Evolutionary conservation across 352 stramenopile species (phyloP).

Genomic region (Pythium graminicola): DNA sequence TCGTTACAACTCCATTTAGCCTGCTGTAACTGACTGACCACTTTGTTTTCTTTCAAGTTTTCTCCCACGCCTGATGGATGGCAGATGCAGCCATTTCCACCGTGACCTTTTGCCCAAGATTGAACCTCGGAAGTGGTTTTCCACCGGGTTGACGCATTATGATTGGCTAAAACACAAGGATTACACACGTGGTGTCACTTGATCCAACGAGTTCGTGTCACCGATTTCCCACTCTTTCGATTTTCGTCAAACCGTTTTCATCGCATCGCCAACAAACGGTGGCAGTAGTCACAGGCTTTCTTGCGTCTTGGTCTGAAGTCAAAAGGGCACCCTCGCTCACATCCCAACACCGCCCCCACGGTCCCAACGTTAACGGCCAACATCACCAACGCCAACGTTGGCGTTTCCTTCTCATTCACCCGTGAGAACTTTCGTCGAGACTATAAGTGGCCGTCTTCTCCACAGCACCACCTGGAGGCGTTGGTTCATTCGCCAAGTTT

Average conservation of each 20-base stretch:
- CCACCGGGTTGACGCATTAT: too few relatives aligned
- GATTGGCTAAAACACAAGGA: constrained; percentile 11
- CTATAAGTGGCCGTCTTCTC: background rate
- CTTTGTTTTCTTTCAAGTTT: constrained; percentile 1
- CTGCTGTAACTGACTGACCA: too few relatives aligned
- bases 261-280: constrained; percentile 1
- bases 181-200: constrained; percentile 17
- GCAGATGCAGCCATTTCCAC: constrained; percentile 8
- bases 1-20: too few relatives aligned
- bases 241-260: constrained; percentile 13
- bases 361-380: constrained; percentile 1
- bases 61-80: background rate
- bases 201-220: constrained; percentile 13
- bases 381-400: constrained; percentile 4
- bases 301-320: constrained; percentile 1
- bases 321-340: constrained; percentile 6
- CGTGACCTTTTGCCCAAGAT: background rate
- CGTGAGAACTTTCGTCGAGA: constrained; percentile 5
- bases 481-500: constrained; percentile 3
- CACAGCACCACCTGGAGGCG: background rate
- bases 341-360: background rate
- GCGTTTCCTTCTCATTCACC: background rate
- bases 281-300: constrained; percentile 7
- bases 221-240: constrained; percentile 16
- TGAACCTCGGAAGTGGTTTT: constrained; percentile 1